A percentile compares a stretch with the other conserved stretches of the same genome.
Conservation (phyloP, 352 stramenopile species). For the Phytophthora colocasiae region DNA sequence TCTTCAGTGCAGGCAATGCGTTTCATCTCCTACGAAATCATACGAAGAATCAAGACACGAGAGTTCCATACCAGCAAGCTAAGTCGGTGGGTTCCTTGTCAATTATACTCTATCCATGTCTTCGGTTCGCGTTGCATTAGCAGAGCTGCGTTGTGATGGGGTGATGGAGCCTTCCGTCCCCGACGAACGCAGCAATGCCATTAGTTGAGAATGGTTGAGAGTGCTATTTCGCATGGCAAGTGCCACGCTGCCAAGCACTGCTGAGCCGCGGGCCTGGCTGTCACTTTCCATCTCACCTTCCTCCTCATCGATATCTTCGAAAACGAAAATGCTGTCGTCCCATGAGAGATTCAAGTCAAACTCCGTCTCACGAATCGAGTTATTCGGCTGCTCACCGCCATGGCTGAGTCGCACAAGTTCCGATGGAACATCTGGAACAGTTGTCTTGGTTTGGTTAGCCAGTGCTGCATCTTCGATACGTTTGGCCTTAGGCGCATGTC, state of each 20-base stretch:
- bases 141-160: slow-evolving; percentile 29
- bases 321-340: slow-evolving; percentile 80
- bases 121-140: slow-evolving; percentile 51
- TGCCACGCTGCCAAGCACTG: slow-evolving; percentile 52
- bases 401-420: slow-evolving; percentile 72
- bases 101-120: slow-evolving; percentile 77
- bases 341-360: slow-evolving; percentile 71
- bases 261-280: slow-evolving; percentile 23
- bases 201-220: slow-evolving; percentile 71
- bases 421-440: slow-evolving; percentile 54
- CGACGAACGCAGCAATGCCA: slow-evolving; percentile 62
- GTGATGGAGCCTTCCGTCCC: slow-evolving; percentile 31
- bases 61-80: slow-evolving; percentile 19
- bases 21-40: slow-evolving; percentile 24
- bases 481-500: slow-evolving; percentile 63
- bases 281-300: slow-evolving; percentile 51
- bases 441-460: slow-evolving; percentile 53
- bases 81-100: slow-evolving; percentile 23
- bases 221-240: slow-evolving; percentile 57
- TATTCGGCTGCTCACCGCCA: slow-evolving; percentile 67
- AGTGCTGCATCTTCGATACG: slow-evolving; percentile 62
- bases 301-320: slow-evolving; percentile 67
- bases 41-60: slow-evolving; percentile 27
- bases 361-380: slow-evolving; percentile 89
- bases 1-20: slow-evolving; percentile 13